Base-by-base conservation (phyloP, 1,284 basidiomycete species). In the Sporisorium exsertum region DNA sequence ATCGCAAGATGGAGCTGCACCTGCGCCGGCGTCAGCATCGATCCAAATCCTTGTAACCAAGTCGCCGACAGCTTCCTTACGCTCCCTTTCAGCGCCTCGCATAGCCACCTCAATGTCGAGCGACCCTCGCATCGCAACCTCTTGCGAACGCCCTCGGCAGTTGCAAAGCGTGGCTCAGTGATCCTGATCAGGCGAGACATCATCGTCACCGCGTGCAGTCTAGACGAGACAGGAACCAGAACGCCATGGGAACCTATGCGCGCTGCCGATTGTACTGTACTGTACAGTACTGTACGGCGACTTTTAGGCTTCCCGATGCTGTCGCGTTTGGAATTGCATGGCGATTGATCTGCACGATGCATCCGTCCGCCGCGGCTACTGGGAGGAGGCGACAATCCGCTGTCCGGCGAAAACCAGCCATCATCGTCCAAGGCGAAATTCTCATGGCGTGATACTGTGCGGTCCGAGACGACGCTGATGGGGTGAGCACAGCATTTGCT, bases 111-210 rank as follows among this genome's bases (percentile, higher is more conserved):
- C 12, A 29, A 32, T 24, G 29, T 50, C 29, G 49, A 27, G 8
- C 27, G 26, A 50, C 49, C 49, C 27, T 32, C 24, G 49, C 27
- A n/a, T 8, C n/a, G 40, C 40, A n/a, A 9, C n/a, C 15, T 3
- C 7, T 43, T 20, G 2, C 10, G 3, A 50, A 32, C n/a, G 16
- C n/a, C n/a, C 32, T 32, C n/a, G n/a, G 10, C 10, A 20, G n/a
- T 32, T 20, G 37, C n/a, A 10, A 13, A 8, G 10, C 29, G 27
- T 50, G 47, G 27, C 18, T n/a, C 16, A 49, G 47, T 27, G 47
- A 49, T 27, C 47, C 22, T 49, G 10, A 20, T 2, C 43, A 57
- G 5, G 32, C 55, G 55, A 47, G 55, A 57, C 45, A 47, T 15
- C 10, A 18, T 51, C 49, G 37, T 50, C 37, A 43, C 40, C 47